A percentile compares a stretch with the other conserved stretches of the same genome.
These are phyloP conservation scores for Eutypa lata DNA, from an alignment of 2,329 filamentous ascomycete species.

Conservation along the genomic window DNA sequence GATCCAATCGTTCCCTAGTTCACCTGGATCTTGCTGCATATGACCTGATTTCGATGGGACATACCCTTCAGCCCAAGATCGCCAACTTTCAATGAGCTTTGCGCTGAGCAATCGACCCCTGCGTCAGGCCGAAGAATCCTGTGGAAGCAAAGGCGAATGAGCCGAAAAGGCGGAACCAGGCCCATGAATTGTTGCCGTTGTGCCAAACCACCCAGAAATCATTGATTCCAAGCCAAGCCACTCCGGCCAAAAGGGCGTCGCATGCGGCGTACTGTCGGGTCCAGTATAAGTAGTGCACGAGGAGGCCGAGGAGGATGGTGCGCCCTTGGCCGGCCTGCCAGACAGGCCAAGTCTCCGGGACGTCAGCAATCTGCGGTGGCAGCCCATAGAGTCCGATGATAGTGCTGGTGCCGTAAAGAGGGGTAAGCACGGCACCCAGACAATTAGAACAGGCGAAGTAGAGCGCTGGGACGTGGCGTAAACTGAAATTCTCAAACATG, in stretches of 20 bases:
- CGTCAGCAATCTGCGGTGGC: conserved; percentile 1
- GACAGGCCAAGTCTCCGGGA: conserved; percentile 19
- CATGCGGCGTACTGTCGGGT: conserved; percentile 7
- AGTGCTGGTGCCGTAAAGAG: conserved; percentile 2
- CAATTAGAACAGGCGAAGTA: conserved; percentile 7
- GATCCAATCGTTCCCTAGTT: too few relatives aligned
- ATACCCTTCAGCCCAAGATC: background rate
- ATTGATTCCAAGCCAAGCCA: conserved; percentile 4
- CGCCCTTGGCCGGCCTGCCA: conserved; percentile 24
- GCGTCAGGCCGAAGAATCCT: conserved; percentile 3
- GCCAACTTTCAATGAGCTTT: background rate
- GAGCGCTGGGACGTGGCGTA: conserved; percentile 4
- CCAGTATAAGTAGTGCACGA: conserved; percentile 10
- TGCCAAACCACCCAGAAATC: conserved; percentile 2
- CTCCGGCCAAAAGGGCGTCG: conserved; percentile 5
- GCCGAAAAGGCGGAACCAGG: background rate
- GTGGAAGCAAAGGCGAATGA: conserved; percentile 4
- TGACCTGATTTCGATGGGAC: too few relatives aligned
- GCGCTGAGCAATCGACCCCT: background rate
- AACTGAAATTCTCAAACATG: conserved; percentile 1
- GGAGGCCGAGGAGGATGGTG: conserved; percentile 6
- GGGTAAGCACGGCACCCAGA: background rate
- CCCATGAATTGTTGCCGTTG: background rate
- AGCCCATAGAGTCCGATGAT: conserved; percentile 7
- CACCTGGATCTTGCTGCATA: background rate